phyloP scores from a whole-genome alignment of 2,329 filamentous ascomycete genomes.

The Epichloe uncinata region DNA sequence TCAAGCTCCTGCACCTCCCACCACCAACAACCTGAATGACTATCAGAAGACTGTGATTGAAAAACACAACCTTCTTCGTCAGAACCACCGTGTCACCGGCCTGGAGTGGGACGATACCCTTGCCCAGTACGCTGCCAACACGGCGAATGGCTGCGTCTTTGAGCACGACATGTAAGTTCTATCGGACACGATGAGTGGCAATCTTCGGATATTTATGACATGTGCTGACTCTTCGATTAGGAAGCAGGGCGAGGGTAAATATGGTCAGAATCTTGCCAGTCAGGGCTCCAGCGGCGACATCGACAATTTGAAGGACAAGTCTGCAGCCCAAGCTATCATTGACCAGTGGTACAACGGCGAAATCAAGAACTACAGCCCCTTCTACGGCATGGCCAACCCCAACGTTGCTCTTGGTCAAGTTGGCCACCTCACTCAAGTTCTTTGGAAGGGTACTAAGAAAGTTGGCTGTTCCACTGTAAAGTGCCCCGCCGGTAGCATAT shows the following conservation, averaged over 20 bases:
- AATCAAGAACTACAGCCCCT: conserved; percentile 36
- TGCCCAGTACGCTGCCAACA: conserved; percentile 47
- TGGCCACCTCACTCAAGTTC: conserved; percentile 40
- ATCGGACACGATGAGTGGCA: neutral
- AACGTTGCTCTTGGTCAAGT: conserved; percentile 49
- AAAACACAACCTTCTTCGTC: conserved; percentile 77
- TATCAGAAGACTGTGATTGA: conserved; percentile 36
- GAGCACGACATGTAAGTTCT: conserved; percentile 60
- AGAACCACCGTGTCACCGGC: conserved; percentile 59
- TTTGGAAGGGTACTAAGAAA: conserved; percentile 26
- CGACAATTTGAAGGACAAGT: conserved; percentile 27
- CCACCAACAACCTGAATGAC: conserved; percentile 7
- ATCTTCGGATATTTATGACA: neutral
- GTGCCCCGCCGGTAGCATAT: conserved; percentile 38
- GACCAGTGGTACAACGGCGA: conserved; percentile 87
- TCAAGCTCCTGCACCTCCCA: neutral
- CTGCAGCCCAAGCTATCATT: conserved; percentile 56
- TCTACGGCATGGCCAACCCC: conserved; percentile 48
- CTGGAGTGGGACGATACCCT: conserved; percentile 54
- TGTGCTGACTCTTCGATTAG: conserved; percentile 28
- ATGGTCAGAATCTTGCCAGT: conserved; percentile 88
- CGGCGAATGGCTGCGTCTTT: conserved; percentile 57
- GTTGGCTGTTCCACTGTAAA: conserved; percentile 55
- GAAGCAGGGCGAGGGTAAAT: conserved; percentile 45
- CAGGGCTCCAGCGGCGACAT: conserved; percentile 30